These are phyloP conservation scores for Cryphonectria nitschkei DNA, from an alignment of 2,329 filamentous ascomycete genomes.

Conservation along the genomic window DNA sequence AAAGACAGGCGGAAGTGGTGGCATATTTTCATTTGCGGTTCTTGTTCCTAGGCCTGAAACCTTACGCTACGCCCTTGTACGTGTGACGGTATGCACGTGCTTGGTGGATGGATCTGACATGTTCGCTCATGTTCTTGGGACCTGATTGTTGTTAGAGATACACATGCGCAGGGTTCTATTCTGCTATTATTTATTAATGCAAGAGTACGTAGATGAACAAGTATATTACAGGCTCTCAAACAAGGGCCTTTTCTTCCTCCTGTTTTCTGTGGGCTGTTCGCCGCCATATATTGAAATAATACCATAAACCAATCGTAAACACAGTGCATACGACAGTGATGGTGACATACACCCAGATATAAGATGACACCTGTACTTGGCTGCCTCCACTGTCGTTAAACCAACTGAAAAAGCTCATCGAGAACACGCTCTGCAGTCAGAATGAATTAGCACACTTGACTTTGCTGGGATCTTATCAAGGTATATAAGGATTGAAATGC, in stretches of 20 bases:
- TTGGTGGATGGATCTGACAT: not conserved
- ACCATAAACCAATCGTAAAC: conserved; percentile 20
- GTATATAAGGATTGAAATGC: conserved; percentile 5
- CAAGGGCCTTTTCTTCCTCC: not conserved
- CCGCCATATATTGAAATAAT: conserved; percentile 17
- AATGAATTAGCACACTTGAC: not conserved
- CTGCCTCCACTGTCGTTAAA: conserved; percentile 10
- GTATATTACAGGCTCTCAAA: not conserved
- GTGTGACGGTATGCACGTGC: not conserved
- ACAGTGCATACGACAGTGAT: conserved; percentile 11
- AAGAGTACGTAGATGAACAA: not conserved
- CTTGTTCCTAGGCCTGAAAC: not conserved
- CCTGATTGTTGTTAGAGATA: not conserved
- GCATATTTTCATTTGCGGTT: not conserved
- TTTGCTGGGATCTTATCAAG: not conserved
- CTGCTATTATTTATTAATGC: not conserved
- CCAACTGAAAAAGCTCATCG: conserved; percentile 36
- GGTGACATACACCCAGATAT: conserved; percentile 33
- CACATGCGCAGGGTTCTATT: not conserved
- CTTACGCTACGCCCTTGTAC: not conserved
- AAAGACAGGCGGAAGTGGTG: not conserved
- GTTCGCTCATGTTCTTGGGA: not conserved
- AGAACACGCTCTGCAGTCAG: conserved; percentile 32
- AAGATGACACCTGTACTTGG: conserved; percentile 27
- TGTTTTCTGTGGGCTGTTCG: not conserved